Evolutionary conservation across 2,329 filamentous ascomycete genomes (phyloP).

Genomic region (Fusarium phyllophilum): DNA sequence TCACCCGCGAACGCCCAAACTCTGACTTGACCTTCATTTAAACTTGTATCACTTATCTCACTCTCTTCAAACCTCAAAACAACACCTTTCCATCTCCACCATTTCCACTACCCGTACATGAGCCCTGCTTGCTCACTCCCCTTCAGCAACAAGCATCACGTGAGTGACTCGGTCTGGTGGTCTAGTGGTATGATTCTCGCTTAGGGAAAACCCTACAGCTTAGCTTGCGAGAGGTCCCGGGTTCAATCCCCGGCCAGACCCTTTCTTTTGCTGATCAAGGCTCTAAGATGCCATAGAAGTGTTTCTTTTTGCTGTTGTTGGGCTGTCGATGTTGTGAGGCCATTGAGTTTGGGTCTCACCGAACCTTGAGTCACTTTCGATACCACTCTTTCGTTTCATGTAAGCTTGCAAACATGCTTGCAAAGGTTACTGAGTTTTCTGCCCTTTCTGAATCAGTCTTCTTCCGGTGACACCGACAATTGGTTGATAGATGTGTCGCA

Average conservation of each 20-base stretch:
- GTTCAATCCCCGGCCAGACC: slow-evolving; percentile 60
- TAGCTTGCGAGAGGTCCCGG: slow-evolving; percentile 57
- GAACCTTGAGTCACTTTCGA: not conserved
- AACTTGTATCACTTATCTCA: rapidly evolving
- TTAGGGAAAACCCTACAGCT: slow-evolving; percentile 64
- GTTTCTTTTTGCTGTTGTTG: not conserved
- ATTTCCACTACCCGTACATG: rapidly evolving
- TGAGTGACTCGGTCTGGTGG: slow-evolving; percentile 57
- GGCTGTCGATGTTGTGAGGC: not conserved
- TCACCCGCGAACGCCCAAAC: not conserved
- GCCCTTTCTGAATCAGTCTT: not conserved
- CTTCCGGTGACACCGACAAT: not conserved
- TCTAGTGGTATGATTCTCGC: slow-evolving; percentile 79
- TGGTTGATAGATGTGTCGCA: not conserved
- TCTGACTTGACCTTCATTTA: no score
- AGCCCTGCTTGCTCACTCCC: rapidly evolving
- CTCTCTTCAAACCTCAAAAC: not conserved
- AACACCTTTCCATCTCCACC: not conserved
- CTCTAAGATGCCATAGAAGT: no score
- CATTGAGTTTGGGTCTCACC: not conserved
- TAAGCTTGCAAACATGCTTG: no score
- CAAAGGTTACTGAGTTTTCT: not conserved
- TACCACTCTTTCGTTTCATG: not conserved
- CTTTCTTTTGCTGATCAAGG: slow-evolving; percentile 15
- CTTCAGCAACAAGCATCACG: slow-evolving; percentile 15